A percentile compares a stretch with the other conserved stretches of the same genome.
Evolutionary conservation across 306 rosid species (phyloP).

Genomic region (apple (Malus domestica)): DNA sequence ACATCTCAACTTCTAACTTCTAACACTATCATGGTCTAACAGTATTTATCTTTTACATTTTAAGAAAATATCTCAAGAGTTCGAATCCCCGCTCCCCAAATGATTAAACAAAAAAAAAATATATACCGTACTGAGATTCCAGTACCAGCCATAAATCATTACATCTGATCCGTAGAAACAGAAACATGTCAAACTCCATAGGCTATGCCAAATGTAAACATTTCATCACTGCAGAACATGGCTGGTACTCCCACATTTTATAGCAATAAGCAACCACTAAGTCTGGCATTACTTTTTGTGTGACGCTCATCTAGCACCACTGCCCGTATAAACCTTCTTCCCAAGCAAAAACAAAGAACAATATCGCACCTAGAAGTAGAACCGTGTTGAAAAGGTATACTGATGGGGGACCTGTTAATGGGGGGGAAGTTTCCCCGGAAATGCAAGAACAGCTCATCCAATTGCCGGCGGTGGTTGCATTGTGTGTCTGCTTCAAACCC

Average conservation of each 20-base stretch:
- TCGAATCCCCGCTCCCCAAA: too few relatives aligned
- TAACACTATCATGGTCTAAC: too few relatives aligned
- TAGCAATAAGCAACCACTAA: too few relatives aligned
- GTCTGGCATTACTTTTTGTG: too few relatives aligned
- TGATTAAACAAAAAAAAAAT: too few relatives aligned
- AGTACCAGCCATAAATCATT: background rate
- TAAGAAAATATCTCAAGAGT: too few relatives aligned
- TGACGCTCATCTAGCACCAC: constrained; percentile 5
- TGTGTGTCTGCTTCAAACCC: constrained; percentile 2
- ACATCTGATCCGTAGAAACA: background rate
- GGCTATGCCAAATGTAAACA: background rate
- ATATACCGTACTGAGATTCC: background rate
- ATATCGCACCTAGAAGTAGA: constrained; percentile 2
- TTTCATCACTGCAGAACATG: background rate
- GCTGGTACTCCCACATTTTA: background rate
- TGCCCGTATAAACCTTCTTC: constrained; percentile 24
- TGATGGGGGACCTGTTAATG: constrained; percentile 18
- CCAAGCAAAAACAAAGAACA: constrained; percentile 24
- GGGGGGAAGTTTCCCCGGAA: constrained; percentile 19
- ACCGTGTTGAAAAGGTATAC: constrained; percentile 24
- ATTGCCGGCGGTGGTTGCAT: constrained; percentile 6
- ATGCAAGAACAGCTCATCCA: constrained; percentile 21
- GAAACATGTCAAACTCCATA: background rate
- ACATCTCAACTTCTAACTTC: too few relatives aligned
- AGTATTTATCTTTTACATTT: too few relatives aligned